Evolutionary conservation across 345 rosid genomes (phyloP).

Genomic region (Melastoma malabathricum): DNA sequence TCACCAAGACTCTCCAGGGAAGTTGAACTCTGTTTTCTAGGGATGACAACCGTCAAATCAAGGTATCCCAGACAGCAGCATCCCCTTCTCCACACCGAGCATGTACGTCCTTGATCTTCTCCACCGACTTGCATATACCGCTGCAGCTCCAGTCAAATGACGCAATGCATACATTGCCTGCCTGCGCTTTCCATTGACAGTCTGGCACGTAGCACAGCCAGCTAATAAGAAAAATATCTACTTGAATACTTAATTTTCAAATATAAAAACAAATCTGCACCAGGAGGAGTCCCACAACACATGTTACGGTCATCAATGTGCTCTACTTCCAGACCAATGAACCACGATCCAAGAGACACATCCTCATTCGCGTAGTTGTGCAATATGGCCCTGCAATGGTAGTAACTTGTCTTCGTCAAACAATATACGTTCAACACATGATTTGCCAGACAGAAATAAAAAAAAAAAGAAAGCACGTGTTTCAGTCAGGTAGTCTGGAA

Average conservation of each 20-base stretch:
- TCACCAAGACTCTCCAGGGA: too few relatives aligned
- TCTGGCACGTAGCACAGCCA: constrained; percentile 22
- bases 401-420: not conserved
- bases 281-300: constrained; percentile 98
- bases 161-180: constrained; percentile 74
- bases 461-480: too few relatives aligned
- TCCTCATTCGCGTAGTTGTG: constrained; percentile 96
- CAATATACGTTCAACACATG: too few relatives aligned
- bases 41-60: constrained; percentile 11
- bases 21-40: too few relatives aligned
- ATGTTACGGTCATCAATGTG: constrained; percentile 76
- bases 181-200: constrained; percentile 97
- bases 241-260: not conserved
- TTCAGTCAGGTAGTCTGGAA: too few relatives aligned
- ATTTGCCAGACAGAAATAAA: too few relatives aligned
- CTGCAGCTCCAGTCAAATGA: constrained; percentile 99
- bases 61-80: constrained; percentile 71
- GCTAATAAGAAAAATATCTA: not conserved
- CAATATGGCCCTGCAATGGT: constrained; percentile 59
- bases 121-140: constrained; percentile 92
- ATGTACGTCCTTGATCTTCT: constrained; percentile 72
- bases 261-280: constrained; percentile 18
- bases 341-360: constrained; percentile 92
- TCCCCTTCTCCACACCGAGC: constrained; percentile 86
- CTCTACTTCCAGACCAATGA: constrained; percentile 94